Conservation (phyloP, 306 rosid species). For the Phaseolus lunatus region DNA sequence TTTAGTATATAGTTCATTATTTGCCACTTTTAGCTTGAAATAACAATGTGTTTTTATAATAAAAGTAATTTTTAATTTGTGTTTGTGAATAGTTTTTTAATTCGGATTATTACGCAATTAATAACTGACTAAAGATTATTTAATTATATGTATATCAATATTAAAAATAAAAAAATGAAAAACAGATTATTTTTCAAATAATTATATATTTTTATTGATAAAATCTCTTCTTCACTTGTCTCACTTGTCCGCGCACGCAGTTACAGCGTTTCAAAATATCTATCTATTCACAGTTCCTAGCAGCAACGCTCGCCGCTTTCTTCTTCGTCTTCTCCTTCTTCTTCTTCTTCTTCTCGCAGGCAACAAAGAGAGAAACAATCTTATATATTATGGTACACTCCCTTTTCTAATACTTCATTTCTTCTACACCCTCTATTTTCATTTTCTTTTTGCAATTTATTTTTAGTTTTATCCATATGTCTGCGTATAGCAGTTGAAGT, state of each 20-base stretch:
- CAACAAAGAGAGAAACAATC: neutral
- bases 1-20: too few species aligned
- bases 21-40: too few species aligned
- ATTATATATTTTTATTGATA: neutral
- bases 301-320: neutral
- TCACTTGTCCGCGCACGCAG: too few species aligned
- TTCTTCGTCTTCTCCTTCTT: too few species aligned
- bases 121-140: too few species aligned
- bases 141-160: too few species aligned
- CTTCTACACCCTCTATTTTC: neutral
- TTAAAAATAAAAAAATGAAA: too few species aligned
- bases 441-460: neutral
- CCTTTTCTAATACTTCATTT: neutral
- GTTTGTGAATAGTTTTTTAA: too few species aligned
- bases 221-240: neutral
- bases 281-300: neutral
- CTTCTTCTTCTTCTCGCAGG: neutral
- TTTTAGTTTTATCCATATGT: slow-evolving; percentile 19
- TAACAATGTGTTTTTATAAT: too few species aligned
- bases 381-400: neutral
- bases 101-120: too few species aligned
- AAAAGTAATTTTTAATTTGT: too few species aligned
- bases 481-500: neutral
- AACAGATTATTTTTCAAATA: too few species aligned
- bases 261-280: neutral